Conservation (phyloP, 2,329 filamentous ascomycete species). For the Nakataea oryzae region DNA sequence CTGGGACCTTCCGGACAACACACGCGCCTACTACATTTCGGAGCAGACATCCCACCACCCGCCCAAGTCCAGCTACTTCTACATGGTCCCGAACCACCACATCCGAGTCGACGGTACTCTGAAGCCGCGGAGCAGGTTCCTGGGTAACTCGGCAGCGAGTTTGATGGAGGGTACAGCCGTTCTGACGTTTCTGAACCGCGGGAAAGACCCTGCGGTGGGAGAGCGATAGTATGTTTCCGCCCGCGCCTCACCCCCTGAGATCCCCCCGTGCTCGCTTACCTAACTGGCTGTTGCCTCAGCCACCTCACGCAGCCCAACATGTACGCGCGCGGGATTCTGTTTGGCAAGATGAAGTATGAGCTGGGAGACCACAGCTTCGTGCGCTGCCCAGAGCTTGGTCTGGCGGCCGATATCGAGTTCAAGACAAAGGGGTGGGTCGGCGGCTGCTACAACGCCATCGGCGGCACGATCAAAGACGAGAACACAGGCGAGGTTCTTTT, state of each 20-base stretch:
- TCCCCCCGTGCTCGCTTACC: background rate
- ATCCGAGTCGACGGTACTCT: conserved; percentile 93
- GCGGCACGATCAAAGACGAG: conserved; percentile 80
- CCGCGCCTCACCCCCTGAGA: background rate
- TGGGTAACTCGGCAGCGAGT: conserved; percentile 94
- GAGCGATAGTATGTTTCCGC: conserved; percentile 72
- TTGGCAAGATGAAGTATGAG: conserved; percentile 99
- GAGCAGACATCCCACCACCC: conserved; percentile 98
- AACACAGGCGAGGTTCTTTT: conserved; percentile 79
- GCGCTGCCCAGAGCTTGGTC: conserved; percentile 75
- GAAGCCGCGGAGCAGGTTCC: conserved; percentile 87
- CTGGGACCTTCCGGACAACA: conserved; percentile 82
- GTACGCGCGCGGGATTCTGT: conserved; percentile 93
- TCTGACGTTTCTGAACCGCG: conserved; percentile 70
- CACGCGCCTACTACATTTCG: conserved; percentile 86
- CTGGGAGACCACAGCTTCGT: conserved; percentile 93
- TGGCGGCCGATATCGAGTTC: conserved; percentile 90
- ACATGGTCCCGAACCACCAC: conserved; percentile 87
- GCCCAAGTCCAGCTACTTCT: conserved; percentile 98
- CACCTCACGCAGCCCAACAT: conserved; percentile 97
- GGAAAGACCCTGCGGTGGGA: conserved; percentile 50
- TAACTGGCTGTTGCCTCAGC: conserved; percentile 30
- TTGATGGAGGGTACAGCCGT: conserved; percentile 97
- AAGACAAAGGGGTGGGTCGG: conserved; percentile 97
- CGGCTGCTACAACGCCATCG: conserved; percentile 93